Conservation (phyloP, 768 basidiomycete species). For the Coprinopsis marcescibilis region DNA sequence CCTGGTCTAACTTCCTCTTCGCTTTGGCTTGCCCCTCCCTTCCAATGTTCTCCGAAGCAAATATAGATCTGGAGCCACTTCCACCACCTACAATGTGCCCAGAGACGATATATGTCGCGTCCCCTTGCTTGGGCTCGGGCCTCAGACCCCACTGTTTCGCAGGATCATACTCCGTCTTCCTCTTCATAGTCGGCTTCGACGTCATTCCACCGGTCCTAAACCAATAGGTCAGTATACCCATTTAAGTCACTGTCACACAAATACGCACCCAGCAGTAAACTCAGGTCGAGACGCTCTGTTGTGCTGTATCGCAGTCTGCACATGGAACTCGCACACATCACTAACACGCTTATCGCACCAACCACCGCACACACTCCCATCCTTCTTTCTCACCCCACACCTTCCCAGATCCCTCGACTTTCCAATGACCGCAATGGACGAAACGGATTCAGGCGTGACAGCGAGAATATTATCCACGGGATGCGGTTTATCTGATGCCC, state of each 20-base stretch:
- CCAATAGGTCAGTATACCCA: neutral
- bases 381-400: slow-evolving; percentile 71
- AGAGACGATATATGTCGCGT: slow-evolving; percentile 73
- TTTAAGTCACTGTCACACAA: neutral
- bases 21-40: slow-evolving; percentile 76
- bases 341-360: slow-evolving; percentile 91
- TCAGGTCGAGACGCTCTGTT: slow-evolving; percentile 76
- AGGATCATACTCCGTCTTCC: slow-evolving; percentile 59
- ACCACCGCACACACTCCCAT: slow-evolving; percentile 74
- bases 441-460: slow-evolving; percentile 76
- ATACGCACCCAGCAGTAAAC: slow-evolving; percentile 71
- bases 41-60: slow-evolving; percentile 66
- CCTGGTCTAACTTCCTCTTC: slow-evolving; percentile 51
- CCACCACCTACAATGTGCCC: slow-evolving; percentile 72
- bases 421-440: slow-evolving; percentile 80
- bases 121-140: slow-evolving; percentile 36
- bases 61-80: slow-evolving; percentile 36
- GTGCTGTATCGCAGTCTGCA: slow-evolving; percentile 74
- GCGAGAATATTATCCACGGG: slow-evolving; percentile 80
- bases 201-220: slow-evolving; percentile 72
- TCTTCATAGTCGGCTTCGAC: slow-evolving; percentile 41
- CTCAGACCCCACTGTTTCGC: slow-evolving; percentile 70
- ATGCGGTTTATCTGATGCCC: slow-evolving; percentile 55
- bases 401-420: slow-evolving; percentile 82
- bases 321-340: slow-evolving; percentile 89